phyloP scores from a whole-genome alignment of 371 early-diverging fungal genomes.

The Mortierella sp. region DNA sequence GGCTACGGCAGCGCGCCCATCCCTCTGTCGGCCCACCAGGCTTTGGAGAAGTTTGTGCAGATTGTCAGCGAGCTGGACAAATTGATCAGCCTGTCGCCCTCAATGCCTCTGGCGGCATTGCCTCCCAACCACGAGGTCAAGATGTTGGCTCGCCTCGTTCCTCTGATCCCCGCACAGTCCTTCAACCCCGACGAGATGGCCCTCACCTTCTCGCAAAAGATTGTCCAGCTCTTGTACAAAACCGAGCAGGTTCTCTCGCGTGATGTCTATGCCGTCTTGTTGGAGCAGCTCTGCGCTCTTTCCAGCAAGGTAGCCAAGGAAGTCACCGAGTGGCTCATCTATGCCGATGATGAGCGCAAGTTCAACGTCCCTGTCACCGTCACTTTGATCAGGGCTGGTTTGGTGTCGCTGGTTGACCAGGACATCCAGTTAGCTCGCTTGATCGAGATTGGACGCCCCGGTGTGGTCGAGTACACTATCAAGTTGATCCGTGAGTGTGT shows the following conservation, averaged over 20 bases:
- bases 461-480: conserved; percentile 85
- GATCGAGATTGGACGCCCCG: conserved; percentile 81
- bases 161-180: conserved; percentile 74
- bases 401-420: conserved; percentile 85
- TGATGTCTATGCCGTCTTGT: conserved; percentile 85
- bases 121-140: conserved; percentile 88
- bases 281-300: conserved; percentile 86
- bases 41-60: conserved; percentile 78
- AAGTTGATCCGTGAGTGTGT: conserved; percentile 82
- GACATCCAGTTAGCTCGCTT: conserved; percentile 90
- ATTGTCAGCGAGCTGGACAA: conserved; percentile 85
- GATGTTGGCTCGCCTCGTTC: conserved; percentile 79
- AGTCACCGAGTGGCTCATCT: conserved; percentile 93
- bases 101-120: conserved; percentile 72
- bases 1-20: conserved; percentile 53
- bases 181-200: conserved; percentile 84
- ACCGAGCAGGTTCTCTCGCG: conserved; percentile 80
- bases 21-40: conserved; percentile 67
- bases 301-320: conserved; percentile 85
- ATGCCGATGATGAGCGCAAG: conserved; percentile 95
- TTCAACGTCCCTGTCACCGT: conserved; percentile 88
- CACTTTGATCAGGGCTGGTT: conserved; percentile 83
- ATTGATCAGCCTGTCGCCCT: conserved; percentile 68
- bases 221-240: conserved; percentile 87
- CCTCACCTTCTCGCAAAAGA: conserved; percentile 87